Evolutionary conservation across 768 basidiomycete species (phyloP).

Genomic region (Pulveroboletus ravenelii): DNA sequence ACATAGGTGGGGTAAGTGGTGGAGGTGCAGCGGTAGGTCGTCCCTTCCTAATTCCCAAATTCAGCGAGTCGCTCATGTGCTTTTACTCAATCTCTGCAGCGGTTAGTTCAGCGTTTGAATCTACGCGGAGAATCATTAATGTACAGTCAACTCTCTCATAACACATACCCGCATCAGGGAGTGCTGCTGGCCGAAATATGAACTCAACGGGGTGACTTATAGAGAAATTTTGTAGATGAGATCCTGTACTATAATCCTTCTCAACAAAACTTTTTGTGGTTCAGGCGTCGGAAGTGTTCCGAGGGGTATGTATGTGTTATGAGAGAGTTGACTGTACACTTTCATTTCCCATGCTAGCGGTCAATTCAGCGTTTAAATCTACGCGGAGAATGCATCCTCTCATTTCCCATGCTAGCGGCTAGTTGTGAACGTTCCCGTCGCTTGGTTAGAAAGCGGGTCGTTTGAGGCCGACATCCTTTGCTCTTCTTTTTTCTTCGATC

Average conservation of each 20-base stretch:
- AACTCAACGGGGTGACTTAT: too few relatives aligned
- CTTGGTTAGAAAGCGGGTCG: background rate
- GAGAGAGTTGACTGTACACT: too few relatives aligned
- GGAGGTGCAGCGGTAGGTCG: background rate
- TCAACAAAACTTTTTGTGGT: too few relatives aligned
- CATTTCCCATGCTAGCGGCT: conserved; percentile 9
- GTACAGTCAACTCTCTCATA: too few relatives aligned
- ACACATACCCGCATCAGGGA: too few relatives aligned
- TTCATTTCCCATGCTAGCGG: conserved; percentile 9
- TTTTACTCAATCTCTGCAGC: conserved; percentile 1
- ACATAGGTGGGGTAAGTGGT: conserved; percentile 11
- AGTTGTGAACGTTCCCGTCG: conserved; percentile 7
- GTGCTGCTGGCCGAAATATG: too few relatives aligned
- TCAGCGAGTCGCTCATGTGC: background rate
- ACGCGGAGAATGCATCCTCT: background rate
- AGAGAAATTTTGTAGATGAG: too few relatives aligned
- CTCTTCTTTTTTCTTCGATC: background rate
- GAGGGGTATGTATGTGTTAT: too few relatives aligned
- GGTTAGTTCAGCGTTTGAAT: background rate
- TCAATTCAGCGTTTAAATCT: background rate
- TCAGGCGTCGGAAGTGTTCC: too few relatives aligned
- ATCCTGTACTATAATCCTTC: too few relatives aligned
- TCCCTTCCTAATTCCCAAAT: background rate
- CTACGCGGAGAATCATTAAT: background rate
- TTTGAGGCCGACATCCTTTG: background rate